Evolutionary conservation across 78 protist species (phyloP).

Genomic region (Dictyostelium brefeldianum): DNA sequence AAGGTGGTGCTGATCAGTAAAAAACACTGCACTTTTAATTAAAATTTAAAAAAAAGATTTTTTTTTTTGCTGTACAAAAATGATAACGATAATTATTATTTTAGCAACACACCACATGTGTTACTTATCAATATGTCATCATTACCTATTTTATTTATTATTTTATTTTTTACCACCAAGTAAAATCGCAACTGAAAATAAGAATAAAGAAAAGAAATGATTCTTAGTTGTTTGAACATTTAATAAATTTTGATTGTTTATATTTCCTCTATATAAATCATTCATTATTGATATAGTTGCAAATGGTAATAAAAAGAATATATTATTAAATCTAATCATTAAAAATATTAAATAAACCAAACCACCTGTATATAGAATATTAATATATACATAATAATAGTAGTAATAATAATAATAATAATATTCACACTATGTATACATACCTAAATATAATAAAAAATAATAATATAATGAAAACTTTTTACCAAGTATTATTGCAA

Average conservation of each 20-base stretch:
- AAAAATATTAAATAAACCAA: background rate
- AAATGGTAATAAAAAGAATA: slow-evolving; percentile 18
- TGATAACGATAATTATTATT: background rate
- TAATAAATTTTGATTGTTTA: background rate
- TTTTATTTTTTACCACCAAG: slow-evolving; percentile 23
- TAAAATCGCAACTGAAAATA: slow-evolving; percentile 19
- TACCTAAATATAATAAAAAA: slow-evolving; percentile 18
- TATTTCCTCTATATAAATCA: background rate
- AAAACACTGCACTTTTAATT: background rate
- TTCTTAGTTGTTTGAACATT: slow-evolving; percentile 19
- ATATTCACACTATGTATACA: background rate
- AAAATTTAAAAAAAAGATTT: background rate
- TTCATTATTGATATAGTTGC: background rate
- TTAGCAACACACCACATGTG: too few relatives aligned
- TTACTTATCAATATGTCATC: too few relatives aligned
- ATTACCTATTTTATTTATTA: background rate
- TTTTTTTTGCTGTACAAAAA: background rate
- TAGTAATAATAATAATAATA: background rate
- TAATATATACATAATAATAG: background rate
- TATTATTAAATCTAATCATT: slow-evolving; percentile 16
- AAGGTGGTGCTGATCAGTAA: background rate
- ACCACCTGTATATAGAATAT: background rate
- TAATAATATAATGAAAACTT: background rate
- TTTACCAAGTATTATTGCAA: slow-evolving; percentile 7
- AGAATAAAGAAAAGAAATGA: slow-evolving; percentile 21